A percentile compares a stretch with the other conserved stretches of the same genome.
Conservation (phyloP, 441 rosid genomes). For the Croton setiger region DNA sequence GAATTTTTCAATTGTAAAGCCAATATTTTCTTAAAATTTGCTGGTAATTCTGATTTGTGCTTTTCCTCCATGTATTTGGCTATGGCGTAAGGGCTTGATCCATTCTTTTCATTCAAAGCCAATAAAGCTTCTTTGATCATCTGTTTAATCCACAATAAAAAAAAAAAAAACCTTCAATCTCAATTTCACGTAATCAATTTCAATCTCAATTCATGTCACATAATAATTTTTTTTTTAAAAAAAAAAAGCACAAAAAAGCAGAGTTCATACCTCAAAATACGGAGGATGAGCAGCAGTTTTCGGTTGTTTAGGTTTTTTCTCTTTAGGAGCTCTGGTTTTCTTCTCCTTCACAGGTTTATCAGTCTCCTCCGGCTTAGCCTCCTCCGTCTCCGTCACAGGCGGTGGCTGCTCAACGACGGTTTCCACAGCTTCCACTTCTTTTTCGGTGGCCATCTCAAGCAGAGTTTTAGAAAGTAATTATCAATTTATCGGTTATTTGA, state of each 20-base stretch:
- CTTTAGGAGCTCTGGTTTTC: constrained; percentile 29
- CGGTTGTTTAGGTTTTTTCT: constrained; percentile 41
- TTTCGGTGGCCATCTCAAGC: constrained; percentile 24
- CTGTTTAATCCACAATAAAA: constrained; percentile 35
- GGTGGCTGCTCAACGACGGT: constrained; percentile 22
- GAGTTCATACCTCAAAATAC: constrained; percentile 50
- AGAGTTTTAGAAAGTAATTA: neutral
- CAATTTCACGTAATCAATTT: neutral
- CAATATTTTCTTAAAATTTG: constrained; percentile 62
- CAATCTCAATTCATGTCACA: too few relatives aligned
- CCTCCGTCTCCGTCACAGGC: constrained; percentile 20
- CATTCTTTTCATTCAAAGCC: constrained; percentile 62
- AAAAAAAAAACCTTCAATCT: neutral
- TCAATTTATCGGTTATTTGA: too few relatives aligned
- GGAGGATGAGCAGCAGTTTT: constrained; percentile 69
- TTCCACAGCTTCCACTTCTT: constrained; percentile 27
- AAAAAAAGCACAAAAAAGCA: neutral
- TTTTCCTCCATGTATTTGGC: constrained; percentile 75
- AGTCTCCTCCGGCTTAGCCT: constrained; percentile 24
- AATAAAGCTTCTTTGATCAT: constrained; percentile 70
- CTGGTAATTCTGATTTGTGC: constrained; percentile 59
- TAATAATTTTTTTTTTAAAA: too few relatives aligned
- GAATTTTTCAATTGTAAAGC: constrained; percentile 66
- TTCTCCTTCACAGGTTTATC: constrained; percentile 29
- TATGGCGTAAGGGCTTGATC: constrained; percentile 81